phyloP scores from a whole-genome alignment of 345 rosid genomes.

The Eucalyptus dawsonii region DNA sequence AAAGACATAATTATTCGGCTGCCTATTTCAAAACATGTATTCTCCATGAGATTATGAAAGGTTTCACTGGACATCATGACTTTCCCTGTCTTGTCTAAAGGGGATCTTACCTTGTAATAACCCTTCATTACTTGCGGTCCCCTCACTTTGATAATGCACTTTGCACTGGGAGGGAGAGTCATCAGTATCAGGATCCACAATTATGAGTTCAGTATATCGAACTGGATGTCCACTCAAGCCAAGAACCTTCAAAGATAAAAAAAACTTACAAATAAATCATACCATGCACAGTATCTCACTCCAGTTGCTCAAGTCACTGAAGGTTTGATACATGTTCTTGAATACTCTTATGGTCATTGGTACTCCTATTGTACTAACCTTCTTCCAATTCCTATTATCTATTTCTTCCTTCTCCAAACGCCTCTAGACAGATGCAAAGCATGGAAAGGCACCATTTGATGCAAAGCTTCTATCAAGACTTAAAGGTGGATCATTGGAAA shows the following conservation, averaged over 20 bases:
- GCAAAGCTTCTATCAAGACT: not conserved
- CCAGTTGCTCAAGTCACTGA: not conserved
- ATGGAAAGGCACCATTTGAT: not conserved
- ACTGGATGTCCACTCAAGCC: constrained; percentile 84
- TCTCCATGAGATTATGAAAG: not conserved
- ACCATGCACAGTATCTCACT: not conserved
- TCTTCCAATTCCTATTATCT: not conserved
- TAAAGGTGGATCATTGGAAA: not conserved
- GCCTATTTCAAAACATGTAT: not conserved
- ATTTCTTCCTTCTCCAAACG: not conserved
- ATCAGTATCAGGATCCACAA: constrained; percentile 58
- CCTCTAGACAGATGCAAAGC: not conserved
- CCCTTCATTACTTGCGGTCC: constrained; percentile 88
- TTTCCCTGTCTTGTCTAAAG: not conserved
- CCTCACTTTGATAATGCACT: constrained; percentile 74
- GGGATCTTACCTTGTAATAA: constrained; percentile 58
- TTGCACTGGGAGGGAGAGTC: constrained; percentile 55
- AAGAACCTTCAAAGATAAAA: constrained; percentile 41
- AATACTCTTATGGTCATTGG: not conserved
- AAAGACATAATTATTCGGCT: not conserved
- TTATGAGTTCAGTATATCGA: constrained; percentile 58
- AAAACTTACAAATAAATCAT: not conserved
- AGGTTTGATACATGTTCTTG: not conserved
- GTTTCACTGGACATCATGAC: not conserved
- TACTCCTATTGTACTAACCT: not conserved